A percentile compares a stretch with the other conserved stretches of the same genome.
These are phyloP conservation scores for Heracleum sosnowskyi DNA, from an alignment of 129 eudicot genomes.

Conservation along the genomic window DNA sequence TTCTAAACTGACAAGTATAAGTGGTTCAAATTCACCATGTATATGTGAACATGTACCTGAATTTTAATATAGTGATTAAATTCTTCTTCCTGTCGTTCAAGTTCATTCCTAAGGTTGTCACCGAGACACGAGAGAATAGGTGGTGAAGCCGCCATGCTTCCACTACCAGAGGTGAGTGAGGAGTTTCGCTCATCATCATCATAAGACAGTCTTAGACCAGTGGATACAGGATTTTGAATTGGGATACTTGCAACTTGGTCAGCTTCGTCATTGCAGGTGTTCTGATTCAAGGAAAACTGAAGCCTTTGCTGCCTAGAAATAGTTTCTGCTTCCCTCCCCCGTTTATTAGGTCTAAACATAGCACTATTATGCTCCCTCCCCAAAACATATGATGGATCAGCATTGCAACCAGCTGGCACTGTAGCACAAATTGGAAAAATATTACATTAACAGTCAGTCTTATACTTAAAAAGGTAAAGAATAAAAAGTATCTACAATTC, in stretches of 20 bases:
- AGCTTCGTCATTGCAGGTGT: constrained; percentile 51
- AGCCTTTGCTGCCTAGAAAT: constrained; percentile 69
- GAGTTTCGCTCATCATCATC: constrained; percentile 94
- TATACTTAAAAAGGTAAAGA: background rate
- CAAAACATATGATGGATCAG: constrained; percentile 66
- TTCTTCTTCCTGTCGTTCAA: constrained; percentile 80
- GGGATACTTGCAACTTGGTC: constrained; percentile 50
- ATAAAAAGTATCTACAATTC: background rate
- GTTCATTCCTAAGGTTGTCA: constrained; percentile 59
- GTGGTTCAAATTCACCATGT: background rate
- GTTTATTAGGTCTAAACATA: constrained; percentile 48
- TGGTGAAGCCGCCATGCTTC: constrained; percentile 71
- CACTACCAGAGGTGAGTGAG: constrained; percentile 88
- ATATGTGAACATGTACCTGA: constrained; percentile 48
- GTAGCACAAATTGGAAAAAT: constrained; percentile 18
- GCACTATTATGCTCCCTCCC: constrained; percentile 46
- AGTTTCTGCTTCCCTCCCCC: constrained; percentile 51
- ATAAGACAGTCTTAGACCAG: constrained; percentile 79
- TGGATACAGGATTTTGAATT: constrained; percentile 71
- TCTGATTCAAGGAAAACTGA: constrained; percentile 59
- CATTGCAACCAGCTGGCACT: constrained; percentile 56
- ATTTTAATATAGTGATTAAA: constrained; percentile 61
- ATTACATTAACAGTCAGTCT: background rate
- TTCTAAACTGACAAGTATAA: background rate
- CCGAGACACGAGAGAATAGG: constrained; percentile 58